Evolutionary conservation across 2,329 filamentous ascomycete genomes (phyloP), one percentile per base, ranked within the genome.

Genomic region (Phoma herbarum): DNA sequence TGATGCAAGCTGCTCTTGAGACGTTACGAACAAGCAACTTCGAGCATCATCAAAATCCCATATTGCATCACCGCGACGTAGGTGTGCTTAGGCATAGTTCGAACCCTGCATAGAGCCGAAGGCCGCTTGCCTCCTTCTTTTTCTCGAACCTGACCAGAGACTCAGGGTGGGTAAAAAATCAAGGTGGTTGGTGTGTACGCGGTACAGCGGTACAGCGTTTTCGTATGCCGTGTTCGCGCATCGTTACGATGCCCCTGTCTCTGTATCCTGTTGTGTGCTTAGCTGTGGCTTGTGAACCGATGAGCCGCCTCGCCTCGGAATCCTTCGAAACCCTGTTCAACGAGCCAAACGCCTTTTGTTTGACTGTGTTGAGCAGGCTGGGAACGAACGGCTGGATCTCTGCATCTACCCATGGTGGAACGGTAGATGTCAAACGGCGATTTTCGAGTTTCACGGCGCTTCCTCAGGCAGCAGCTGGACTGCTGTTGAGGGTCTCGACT

Each of bases 41-140:
- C 41, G 39, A 44, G 22, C 29, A 45, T 23, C 35, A n/a, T 20
- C 11, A 33, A 11, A 33, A 33, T 41, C n/a, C 22, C 12, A 25
- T n/a, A 46, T 59, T 59, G 50, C 50, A 54, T 59, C 56, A 59
- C 51, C n/a, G 41, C 56, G 46, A 59, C 56, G 50, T 59, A 54
- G 46, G 39, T 46, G 33, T 54, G 50, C 26, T 20, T 28, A 42
- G 45, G 23, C 16, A 22, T 49, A 14, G 14, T 31, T 33, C 14
- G 20, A 25, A 37, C 55, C 55, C 55, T 58, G 55, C 55, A 58
- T 53, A 23, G 50, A 18, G 29, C 25, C 39, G 18, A 35, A 59
- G 42, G 46, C 33, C 56, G 28, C 45, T 50, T 26, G 25, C 28
- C 22, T 28, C 56, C 39, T 46, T 49, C 18, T 41, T 47, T n/a